Percentiles rank a stretch among this genome's conserved stretches.
Conservation (phyloP, 306 rosid species). For the Sindora glabra region DNA sequence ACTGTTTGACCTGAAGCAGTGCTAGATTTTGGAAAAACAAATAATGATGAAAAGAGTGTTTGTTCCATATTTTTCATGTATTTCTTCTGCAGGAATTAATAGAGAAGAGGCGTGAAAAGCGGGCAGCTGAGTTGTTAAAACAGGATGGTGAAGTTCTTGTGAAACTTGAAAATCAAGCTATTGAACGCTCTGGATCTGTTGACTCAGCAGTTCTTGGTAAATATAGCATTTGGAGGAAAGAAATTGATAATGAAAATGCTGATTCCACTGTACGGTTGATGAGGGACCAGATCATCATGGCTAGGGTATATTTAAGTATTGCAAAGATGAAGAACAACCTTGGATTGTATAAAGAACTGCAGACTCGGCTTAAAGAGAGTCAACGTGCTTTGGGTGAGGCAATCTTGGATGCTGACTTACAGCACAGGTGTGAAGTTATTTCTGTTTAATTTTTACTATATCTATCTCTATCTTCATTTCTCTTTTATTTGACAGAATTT, state of each 20-base stretch:
- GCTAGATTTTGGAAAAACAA: too few species aligned
- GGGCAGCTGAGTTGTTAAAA: conserved; percentile 60
- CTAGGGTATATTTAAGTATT: conserved; percentile 76
- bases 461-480: background rate
- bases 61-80: conserved; percentile 12
- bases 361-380: conserved; percentile 51
- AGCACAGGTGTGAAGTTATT: conserved; percentile 44
- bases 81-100: conserved; percentile 64
- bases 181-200: conserved; percentile 77
- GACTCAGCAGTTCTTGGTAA: conserved; percentile 74
- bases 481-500: conserved; percentile 12
- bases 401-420: conserved; percentile 56
- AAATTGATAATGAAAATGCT: conserved; percentile 60
- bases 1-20: background rate
- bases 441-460: background rate
- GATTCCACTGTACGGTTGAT: conserved; percentile 75
- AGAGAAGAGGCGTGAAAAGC: conserved; percentile 62
- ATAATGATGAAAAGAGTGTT: background rate
- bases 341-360: conserved; percentile 51
- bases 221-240: conserved; percentile 94
- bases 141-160: conserved; percentile 48
- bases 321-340: conserved; percentile 57
- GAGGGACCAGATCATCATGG: conserved; percentile 93
- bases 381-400: conserved; percentile 71
- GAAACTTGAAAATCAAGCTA: conserved; percentile 82